Conservation (phyloP, 176 grass and related monocot genomes). For the Ampelocalamus luodianensis region DNA sequence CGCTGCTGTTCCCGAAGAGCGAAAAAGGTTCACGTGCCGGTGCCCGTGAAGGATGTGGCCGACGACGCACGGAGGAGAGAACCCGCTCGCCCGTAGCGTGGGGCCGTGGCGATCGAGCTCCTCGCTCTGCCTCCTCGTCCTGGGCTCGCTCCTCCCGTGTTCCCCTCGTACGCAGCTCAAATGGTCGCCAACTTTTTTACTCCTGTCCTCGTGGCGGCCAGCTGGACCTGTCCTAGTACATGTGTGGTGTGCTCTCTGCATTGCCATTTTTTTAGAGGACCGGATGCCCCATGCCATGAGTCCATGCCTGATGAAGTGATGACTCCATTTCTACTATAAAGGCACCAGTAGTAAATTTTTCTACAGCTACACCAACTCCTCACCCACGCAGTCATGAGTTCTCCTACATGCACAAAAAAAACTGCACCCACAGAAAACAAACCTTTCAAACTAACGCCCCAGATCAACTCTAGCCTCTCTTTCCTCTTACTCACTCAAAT, state of each 20-base stretch:
- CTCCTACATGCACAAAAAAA: no score
- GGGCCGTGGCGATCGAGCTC: constrained; percentile 1
- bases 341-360: no score
- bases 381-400: no score
- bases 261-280: background rate
- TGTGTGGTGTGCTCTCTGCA: background rate
- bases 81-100: background rate
- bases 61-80: background rate
- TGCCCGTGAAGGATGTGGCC: background rate
- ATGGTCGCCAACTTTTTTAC: background rate
- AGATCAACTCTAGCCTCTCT: no score
- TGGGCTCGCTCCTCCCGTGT: constrained; percentile 24
- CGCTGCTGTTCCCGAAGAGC: constrained; percentile 11
- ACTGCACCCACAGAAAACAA: no score
- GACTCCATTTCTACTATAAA: no score
- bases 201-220: background rate
- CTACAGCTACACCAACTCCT: no score
- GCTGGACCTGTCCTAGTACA: background rate
- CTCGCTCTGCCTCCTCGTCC: constrained; percentile 3
- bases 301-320: no score
- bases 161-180: constrained; percentile 26
- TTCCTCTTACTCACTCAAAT: no score
- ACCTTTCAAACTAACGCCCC: no score
- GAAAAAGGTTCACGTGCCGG: background rate
- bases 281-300: no score